These are phyloP conservation scores for Nemania serpens DNA, from an alignment of 2,329 filamentous ascomycete species.

Conservation along the genomic window DNA sequence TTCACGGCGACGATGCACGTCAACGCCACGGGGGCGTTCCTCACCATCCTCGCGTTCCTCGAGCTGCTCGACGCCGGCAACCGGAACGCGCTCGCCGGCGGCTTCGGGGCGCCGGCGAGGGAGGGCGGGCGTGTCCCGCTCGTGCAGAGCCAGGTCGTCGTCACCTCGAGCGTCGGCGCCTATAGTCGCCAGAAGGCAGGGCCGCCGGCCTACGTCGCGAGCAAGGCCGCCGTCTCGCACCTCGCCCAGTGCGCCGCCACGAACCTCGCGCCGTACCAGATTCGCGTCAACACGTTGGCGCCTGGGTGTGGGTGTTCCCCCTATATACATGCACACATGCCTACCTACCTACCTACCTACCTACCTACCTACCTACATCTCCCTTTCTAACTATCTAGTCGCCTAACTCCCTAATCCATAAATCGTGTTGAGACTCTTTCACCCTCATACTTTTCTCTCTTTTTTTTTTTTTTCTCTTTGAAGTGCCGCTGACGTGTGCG, in stretches of 20 bases:
- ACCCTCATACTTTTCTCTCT: too few relatives aligned
- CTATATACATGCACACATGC: not conserved
- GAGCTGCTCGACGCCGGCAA: constrained; percentile 68
- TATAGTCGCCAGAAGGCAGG: constrained; percentile 12
- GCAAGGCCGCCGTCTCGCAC: constrained; percentile 69
- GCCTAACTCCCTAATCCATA: not conserved
- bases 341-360: not conserved
- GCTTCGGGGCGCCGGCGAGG: constrained; percentile 35
- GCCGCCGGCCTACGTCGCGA: constrained; percentile 11
- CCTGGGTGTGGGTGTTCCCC: constrained; percentile 45
- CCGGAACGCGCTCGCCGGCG: constrained; percentile 43
- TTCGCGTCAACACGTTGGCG: constrained; percentile 57
- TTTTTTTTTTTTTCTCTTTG: too few relatives aligned
- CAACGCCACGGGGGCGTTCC: constrained; percentile 69
- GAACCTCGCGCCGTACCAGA: constrained; percentile 61
- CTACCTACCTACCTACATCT: not conserved
- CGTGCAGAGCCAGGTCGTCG: constrained; percentile 54
- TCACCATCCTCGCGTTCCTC: constrained; percentile 70
- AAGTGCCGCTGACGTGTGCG: too few relatives aligned
- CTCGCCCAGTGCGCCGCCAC: constrained; percentile 69
- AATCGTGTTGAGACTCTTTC: not conserved
- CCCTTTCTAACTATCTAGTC: too few relatives aligned
- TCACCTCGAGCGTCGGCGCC: constrained; percentile 66
- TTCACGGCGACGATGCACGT: constrained; percentile 64
- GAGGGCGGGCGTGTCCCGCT: constrained; percentile 31